Evolutionary conservation across 768 basidiomycete genomes (phyloP), one percentile per base, ranked within the genome.

Genomic region (Paxillus involutus): DNA sequence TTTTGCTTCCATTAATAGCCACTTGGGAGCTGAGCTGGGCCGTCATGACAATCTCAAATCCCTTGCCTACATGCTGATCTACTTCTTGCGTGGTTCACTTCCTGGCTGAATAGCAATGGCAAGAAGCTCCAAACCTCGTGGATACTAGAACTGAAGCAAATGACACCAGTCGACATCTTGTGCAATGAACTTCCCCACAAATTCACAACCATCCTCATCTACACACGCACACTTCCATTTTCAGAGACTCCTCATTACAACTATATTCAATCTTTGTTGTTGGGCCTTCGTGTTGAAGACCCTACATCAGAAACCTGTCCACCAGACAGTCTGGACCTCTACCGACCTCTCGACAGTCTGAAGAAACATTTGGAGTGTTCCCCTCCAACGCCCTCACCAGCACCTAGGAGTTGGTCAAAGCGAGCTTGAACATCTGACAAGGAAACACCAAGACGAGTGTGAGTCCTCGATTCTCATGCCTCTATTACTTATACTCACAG

Each of bases 221-320:
- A 50, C 26, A 7, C 24, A 9, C 5, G 0, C 21, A 36, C 36
- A 6, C 49, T 50, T 12, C n/a, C 21, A 1, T 55, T 51, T 41
- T 32, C 42, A 51, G 33, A 51, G 49, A 44, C 44, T n/a, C 44
- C 49, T 42, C 21, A 50, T 17, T 50, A 50, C 11, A 13, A 42
- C 17, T 42, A 50, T n/a, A 17, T 50, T 16, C 21, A 21, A 21
- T 21, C 21, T 21, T 21, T 21, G 21, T 3, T 21, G 21, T 21
- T 21, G 21, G 21, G 21, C 3, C 21, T 21, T 21, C 14, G 4
- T 14, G 24, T 30, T 17, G 32, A 19, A 47, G 17, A n/a, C 37
- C 14, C 13, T 39, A 14, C 2, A 39, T 39, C 37, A 17, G 32
- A 33, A 33, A 33, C 32, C 12, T 33, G 10, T 33, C 32, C 32